A percentile compares a stretch with the other conserved stretches of the same genome.
Conservation (phyloP, 345 rosid genomes). For the Populus alba region DNA sequence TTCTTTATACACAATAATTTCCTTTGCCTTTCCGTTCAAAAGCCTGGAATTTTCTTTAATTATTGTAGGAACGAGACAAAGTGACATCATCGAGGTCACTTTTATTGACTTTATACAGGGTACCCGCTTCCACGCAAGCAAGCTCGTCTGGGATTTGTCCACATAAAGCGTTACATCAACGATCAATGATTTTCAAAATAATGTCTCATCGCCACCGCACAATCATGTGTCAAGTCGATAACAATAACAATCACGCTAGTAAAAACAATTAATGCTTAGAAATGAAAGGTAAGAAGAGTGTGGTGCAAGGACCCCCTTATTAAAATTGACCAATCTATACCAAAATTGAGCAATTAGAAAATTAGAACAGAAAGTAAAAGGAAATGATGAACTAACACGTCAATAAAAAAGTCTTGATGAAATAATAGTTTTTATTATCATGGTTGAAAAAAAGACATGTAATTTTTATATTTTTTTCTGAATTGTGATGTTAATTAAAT, state of each 20-base stretch:
- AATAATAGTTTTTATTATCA: too few species aligned
- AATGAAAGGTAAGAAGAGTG: neutral
- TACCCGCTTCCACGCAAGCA: neutral
- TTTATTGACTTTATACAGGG: neutral
- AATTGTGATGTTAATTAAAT: too few species aligned
- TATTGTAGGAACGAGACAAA: neutral
- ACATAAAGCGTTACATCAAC: neutral
- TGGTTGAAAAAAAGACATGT: too few species aligned
- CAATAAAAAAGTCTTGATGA: too few species aligned
- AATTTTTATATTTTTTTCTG: too few species aligned
- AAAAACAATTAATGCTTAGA: neutral
- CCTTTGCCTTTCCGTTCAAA: too few species aligned
- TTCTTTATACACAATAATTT: too few species aligned
- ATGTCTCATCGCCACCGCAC: neutral
- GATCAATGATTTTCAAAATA: neutral
- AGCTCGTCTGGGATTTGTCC: neutral
- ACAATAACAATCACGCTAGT: neutral
- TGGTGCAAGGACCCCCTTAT: neutral
- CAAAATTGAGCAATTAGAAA: too few species aligned
- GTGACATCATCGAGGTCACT: neutral
- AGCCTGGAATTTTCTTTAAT: neutral
- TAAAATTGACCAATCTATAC: neutral
- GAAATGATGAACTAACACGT: too few species aligned
- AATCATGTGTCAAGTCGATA: neutral
- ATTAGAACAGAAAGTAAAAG: too few species aligned